Conservation (phyloP, 2,329 filamentous ascomycete species). For the Stenocarpella maydis region DNA sequence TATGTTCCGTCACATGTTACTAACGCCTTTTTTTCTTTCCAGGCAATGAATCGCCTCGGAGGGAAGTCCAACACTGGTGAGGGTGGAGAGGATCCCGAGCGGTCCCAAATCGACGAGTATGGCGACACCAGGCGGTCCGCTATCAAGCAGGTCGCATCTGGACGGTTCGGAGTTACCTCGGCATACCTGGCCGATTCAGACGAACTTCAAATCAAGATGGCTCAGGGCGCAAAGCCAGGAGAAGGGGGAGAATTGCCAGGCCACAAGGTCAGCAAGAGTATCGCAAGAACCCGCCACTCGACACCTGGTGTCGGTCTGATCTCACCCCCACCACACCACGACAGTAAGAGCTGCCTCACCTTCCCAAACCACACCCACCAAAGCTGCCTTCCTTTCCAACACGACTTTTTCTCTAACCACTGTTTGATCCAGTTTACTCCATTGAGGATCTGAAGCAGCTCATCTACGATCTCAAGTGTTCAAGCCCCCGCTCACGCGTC, state of each 20-base stretch:
- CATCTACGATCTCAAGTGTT: conserved; percentile 97
- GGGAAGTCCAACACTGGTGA: conserved; percentile 98
- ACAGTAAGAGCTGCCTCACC: too few species aligned
- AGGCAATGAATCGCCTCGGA: conserved; percentile 94
- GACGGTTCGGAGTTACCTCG: conserved; percentile 94
- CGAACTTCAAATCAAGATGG: conserved; percentile 99
- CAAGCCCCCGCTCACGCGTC: conserved; percentile 88
- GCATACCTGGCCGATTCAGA: conserved; percentile 95
- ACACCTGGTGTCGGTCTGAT: conserved; percentile 96
- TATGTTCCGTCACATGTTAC: background rate
- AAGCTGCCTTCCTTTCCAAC: too few species aligned
- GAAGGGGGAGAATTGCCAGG: conserved; percentile 97
- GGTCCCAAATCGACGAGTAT: conserved; percentile 85
- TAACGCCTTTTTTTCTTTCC: background rate
- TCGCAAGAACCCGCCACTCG: conserved; percentile 93
- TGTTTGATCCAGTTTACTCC: too few species aligned
- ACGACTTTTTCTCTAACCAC: too few species aligned
- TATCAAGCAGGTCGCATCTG: conserved; percentile 97
- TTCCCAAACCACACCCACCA: too few species aligned
- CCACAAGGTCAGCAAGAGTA: conserved; percentile 94
- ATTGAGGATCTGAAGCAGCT: conserved; percentile 98
- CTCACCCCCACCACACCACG: conserved; percentile 94
- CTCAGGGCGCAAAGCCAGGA: conserved; percentile 95
- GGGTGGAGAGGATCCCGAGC: conserved; percentile 94
- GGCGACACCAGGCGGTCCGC: conserved; percentile 97